Evolutionary conservation across 129 eudicot genomes (phyloP).

Genomic region (Arctium minus): DNA sequence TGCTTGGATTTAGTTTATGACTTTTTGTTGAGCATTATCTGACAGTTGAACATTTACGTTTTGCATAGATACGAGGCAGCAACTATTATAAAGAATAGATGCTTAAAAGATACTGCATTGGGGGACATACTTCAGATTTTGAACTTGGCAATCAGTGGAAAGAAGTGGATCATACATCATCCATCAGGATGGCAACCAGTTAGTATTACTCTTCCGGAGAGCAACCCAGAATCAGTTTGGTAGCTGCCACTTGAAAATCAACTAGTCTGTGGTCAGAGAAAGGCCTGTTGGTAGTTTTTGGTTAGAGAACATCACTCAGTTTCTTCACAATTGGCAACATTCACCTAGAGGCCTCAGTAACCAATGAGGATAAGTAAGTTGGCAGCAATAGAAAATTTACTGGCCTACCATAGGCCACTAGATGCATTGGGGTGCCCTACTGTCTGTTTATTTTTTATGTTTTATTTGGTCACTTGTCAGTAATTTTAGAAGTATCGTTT

Average conservation of each 20-base stretch:
- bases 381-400: constrained; percentile 6
- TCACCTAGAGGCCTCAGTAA: not conserved
- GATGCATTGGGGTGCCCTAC: constrained; percentile 18
- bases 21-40: not conserved
- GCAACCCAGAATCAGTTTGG: constrained; percentile 53
- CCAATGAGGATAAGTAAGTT: constrained; percentile 8
- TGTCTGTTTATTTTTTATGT: not conserved
- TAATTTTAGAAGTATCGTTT: constrained; percentile 5
- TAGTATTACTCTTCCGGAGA: constrained; percentile 56
- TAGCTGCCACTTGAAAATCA: constrained; percentile 26
- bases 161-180: constrained; percentile 65
- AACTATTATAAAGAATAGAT: constrained; percentile 53
- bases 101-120: constrained; percentile 65
- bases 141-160: constrained; percentile 60
- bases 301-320: not conserved
- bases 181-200: constrained; percentile 93
- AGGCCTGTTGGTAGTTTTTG: not conserved
- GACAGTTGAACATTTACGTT: not conserved
- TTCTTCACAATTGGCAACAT: not conserved
- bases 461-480: constrained; percentile 11
- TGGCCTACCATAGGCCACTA: constrained; percentile 11
- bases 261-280: constrained; percentile 25
- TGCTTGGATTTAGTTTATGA: not conserved
- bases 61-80: constrained; percentile 83
- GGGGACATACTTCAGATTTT: constrained; percentile 81